phyloP scores from a whole-genome alignment of 2,329 filamentous ascomycete genomes.

The Leptosphaerulina australis region DNA sequence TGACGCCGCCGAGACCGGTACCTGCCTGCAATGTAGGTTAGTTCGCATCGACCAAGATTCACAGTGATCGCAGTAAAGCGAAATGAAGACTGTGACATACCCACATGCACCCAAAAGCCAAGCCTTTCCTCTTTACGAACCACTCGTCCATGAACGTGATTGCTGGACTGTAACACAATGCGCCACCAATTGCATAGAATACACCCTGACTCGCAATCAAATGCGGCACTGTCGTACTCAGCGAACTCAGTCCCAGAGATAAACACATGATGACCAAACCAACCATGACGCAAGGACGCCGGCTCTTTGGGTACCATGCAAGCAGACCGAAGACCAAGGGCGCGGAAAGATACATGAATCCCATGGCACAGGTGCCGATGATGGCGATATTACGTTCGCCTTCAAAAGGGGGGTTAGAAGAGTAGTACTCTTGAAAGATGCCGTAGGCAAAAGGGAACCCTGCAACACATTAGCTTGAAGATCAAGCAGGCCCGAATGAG shows the following conservation, averaged over 20 bases:
- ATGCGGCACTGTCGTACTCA: conserved; percentile 59
- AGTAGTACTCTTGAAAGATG: conserved; percentile 74
- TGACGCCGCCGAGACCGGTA: conserved; percentile 51
- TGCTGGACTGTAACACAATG: conserved; percentile 62
- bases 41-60: no score
- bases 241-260: conserved; percentile 52
- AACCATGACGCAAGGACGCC: conserved; percentile 36
- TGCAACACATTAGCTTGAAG: conserved; percentile 37
- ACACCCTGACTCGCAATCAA: conserved; percentile 67
- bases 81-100: neutral
- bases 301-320: conserved; percentile 42
- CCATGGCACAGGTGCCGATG: conserved; percentile 69
- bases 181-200: conserved; percentile 64
- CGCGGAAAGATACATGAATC: conserved; percentile 53
- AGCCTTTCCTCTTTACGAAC: conserved; percentile 64
- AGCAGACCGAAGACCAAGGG: conserved; percentile 49
- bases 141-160: conserved; percentile 67
- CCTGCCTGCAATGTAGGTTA: conserved; percentile 30
- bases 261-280: conserved; percentile 48
- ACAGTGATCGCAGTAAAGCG: neutral
- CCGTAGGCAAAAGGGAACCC: conserved; percentile 73
- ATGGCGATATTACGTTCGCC: conserved; percentile 61
- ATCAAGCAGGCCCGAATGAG: neutral
- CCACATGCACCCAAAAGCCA: conserved; percentile 70
- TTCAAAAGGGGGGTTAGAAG: conserved; percentile 62